Evolutionary conservation across 352 stramenopile species (phyloP).

Genomic region (Blastocystis sp.): DNA sequence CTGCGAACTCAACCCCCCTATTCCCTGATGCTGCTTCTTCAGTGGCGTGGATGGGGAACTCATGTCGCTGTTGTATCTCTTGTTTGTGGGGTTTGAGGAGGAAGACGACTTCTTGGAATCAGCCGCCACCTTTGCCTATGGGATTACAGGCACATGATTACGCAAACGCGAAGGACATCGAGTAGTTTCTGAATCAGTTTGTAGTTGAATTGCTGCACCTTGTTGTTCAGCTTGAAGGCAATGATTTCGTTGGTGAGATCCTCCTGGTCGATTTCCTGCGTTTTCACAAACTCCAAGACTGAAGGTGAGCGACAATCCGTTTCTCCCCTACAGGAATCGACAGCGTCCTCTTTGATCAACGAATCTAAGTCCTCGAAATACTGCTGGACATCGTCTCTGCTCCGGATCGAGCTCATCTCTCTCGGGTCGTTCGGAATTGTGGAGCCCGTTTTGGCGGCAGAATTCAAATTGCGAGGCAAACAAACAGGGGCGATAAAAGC

Average conservation of each 20-base stretch:
- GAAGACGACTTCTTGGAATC: neutral
- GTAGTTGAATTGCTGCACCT: slow-evolving; percentile 40
- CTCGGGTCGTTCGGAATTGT: neutral
- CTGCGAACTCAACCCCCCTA: neutral
- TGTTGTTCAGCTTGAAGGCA: slow-evolving; percentile 27
- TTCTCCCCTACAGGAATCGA: slow-evolving; percentile 8
- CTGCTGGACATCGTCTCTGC: neutral
- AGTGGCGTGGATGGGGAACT: neutral
- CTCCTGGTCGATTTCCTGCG: neutral
- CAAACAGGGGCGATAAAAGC: neutral
- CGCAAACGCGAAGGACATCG: neutral
- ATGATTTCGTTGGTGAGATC: slow-evolving; percentile 10
- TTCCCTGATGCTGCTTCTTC: slow-evolving; percentile 23
- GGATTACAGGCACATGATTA: neutral
- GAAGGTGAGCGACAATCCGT: neutral
- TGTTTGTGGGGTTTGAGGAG: neutral
- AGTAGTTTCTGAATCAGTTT: slow-evolving; percentile 30
- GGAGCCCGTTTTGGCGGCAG: neutral
- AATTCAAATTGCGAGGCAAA: neutral
- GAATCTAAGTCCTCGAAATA: slow-evolving; percentile 3
- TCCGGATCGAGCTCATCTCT: slow-evolving; percentile 6
- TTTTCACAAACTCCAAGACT: slow-evolving; percentile 18
- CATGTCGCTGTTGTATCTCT: neutral
- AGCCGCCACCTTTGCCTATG: neutral
- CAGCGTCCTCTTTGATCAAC: slow-evolving; percentile 6